Conservation (phyloP, 257 asterid genomes). For the Nicotiana paniculata region DNA sequence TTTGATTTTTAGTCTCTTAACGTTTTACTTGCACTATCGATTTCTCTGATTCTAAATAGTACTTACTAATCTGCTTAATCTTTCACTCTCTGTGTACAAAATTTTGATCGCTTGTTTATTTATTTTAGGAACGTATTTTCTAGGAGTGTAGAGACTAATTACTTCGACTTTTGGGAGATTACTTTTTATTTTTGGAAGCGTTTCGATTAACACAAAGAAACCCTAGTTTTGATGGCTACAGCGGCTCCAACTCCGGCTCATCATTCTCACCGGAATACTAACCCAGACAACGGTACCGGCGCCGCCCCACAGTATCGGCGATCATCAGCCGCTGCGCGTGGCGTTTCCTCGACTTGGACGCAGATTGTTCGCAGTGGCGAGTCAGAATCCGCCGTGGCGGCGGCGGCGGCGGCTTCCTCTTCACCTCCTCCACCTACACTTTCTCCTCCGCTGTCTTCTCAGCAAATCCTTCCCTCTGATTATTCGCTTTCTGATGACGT, state of each 20-base stretch:
- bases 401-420: not conserved
- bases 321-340: conserved; percentile 9
- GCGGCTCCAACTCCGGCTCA: not conserved
- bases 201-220: not conserved
- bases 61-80: not conserved
- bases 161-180: not conserved
- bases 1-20: not conserved
- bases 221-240: conserved; percentile 12
- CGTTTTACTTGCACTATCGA: not conserved
- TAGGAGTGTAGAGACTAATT: not conserved
- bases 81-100: not conserved
- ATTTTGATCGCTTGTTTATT: not conserved
- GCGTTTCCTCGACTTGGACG: conserved; percentile 42
- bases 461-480: conserved; percentile 25
- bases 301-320: conserved; percentile 34
- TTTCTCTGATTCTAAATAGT: not conserved
- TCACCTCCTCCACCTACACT: conserved; percentile 17
- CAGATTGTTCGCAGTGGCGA: conserved; percentile 55
- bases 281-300: not conserved
- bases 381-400: conserved; percentile 27
- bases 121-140: not conserved
- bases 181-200: not conserved
- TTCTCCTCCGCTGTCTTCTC: conserved; percentile 15
- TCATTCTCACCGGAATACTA: conserved; percentile 5
- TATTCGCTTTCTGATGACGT: conserved; percentile 10